A percentile compares a stretch with the other conserved stretches of the same genome.
These are phyloP conservation scores for Lachnellula subtilissima DNA, from an alignment of 2,329 filamentous ascomycete species.

Conservation along the genomic window DNA sequence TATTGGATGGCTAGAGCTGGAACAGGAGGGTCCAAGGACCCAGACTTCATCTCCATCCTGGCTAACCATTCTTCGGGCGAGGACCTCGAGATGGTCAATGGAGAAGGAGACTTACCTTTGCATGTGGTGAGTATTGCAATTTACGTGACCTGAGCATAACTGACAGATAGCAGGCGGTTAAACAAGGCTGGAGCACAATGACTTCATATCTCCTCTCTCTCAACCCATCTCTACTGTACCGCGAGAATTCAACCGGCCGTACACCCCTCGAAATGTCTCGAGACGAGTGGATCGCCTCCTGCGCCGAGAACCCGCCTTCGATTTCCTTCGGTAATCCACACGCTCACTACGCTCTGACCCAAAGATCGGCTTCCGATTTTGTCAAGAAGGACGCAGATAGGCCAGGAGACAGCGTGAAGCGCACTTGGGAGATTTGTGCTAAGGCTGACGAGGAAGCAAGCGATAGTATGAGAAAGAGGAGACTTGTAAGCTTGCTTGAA, in stretches of 20 bases:
- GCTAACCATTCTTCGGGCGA: constrained; percentile 52
- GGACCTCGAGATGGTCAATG: constrained; percentile 55
- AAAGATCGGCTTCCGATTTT: constrained; percentile 2
- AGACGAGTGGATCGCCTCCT: constrained; percentile 44
- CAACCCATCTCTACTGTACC: constrained; percentile 45
- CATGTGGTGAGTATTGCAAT: constrained; percentile 43
- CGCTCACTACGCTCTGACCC: constrained; percentile 14
- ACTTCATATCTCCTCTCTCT: constrained; percentile 21
- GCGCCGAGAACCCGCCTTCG: constrained; percentile 15
- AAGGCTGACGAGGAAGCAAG: constrained; percentile 21
- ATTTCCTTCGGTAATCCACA: constrained; percentile 17
- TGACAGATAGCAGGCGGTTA: constrained; percentile 34
- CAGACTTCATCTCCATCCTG: constrained; percentile 45
- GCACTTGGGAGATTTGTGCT: constrained; percentile 36
- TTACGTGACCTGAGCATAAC: constrained; percentile 32
- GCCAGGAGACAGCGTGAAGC: constrained; percentile 18
- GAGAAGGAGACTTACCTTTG: constrained; percentile 59
- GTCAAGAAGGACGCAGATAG: neutral
- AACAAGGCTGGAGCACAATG: constrained; percentile 15
- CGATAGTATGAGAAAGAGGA: constrained; percentile 39
- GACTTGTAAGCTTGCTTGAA: constrained; percentile 52
- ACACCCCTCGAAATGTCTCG: constrained; percentile 66
- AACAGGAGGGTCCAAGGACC: constrained; percentile 20
- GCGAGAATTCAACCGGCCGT: constrained; percentile 71
- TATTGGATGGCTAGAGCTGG: constrained; percentile 41